These are phyloP conservation scores for Venturia pyrina DNA, from an alignment of 2,329 filamentous ascomycete species.

Conservation along the genomic window DNA sequence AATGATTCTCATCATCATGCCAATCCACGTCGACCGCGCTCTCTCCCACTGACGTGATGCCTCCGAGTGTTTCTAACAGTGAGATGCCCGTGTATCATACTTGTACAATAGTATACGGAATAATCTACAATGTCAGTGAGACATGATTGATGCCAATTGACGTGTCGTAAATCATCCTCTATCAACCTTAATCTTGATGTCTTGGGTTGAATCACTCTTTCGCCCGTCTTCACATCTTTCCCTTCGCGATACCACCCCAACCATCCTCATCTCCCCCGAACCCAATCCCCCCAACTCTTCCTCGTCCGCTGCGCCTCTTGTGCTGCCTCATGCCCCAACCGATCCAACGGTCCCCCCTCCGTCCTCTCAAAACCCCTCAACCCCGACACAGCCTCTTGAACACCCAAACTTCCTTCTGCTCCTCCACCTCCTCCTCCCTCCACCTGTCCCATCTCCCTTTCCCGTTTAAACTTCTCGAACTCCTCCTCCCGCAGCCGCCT, in stretches of 20 bases:
- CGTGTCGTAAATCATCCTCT: neutral
- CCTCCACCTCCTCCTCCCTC: neutral
- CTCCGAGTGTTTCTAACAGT: neutral
- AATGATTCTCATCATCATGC: neutral
- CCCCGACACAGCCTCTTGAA: neutral
- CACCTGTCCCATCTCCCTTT: neutral
- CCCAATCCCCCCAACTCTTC: slow-evolving; percentile 10
- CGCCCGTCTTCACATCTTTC: neutral
- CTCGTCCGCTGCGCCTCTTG: neutral
- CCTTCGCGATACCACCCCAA: neutral
- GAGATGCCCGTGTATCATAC: neutral
- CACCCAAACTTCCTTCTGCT: neutral
- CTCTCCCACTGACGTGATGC: neutral
- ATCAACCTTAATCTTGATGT: neutral
- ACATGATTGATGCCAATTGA: neutral
- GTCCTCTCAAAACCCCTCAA: neutral
- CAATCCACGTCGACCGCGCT: neutral
- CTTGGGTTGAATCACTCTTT: neutral
- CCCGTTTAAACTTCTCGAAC: slow-evolving; percentile 7
- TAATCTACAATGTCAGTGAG: neutral
- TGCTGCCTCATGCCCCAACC: neutral
- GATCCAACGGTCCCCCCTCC: neutral
- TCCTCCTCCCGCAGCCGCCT: slow-evolving; percentile 34
- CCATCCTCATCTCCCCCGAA: neutral
- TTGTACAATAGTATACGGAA: neutral